Conservation (phyloP, 2,329 filamentous ascomycete genomes). For the Fusarium nematophilum region DNA sequence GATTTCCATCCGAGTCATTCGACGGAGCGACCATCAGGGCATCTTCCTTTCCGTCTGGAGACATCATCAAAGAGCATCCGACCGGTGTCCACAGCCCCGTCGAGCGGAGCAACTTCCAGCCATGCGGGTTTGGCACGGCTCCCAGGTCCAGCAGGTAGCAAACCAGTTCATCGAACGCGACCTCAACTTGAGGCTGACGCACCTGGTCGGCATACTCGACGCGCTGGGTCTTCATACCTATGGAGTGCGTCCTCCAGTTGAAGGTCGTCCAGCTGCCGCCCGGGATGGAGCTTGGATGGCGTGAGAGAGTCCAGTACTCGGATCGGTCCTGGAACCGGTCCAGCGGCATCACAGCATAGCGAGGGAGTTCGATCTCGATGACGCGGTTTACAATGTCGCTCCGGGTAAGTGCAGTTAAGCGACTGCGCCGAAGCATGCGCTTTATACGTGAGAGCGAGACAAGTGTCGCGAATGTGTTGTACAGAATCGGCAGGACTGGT, state of each 20-base stretch:
- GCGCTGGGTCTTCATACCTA: conserved; percentile 71
- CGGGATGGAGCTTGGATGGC: conserved; percentile 63
- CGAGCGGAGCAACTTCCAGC: conserved; percentile 66
- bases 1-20: conserved; percentile 70
- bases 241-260: conserved; percentile 72
- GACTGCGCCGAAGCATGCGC: conserved; percentile 66
- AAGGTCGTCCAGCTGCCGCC: conserved; percentile 74
- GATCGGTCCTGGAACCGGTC: conserved; percentile 64
- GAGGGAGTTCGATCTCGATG: conserved; percentile 73
- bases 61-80: conserved; percentile 66
- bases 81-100: conserved; percentile 71
- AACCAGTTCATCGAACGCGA: conserved; percentile 69
- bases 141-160: conserved; percentile 73
- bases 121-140: conserved; percentile 68
- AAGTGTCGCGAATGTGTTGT: conserved; percentile 71
- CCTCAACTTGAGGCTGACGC: conserved; percentile 63
- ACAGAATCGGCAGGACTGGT: conserved; percentile 70
- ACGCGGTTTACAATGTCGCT: conserved; percentile 73
- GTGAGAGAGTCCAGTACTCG: conserved; percentile 69
- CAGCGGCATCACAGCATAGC: conserved; percentile 71
- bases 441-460: conserved; percentile 70
- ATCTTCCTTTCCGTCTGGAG: conserved; percentile 60
- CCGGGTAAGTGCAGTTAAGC: conserved; percentile 69
- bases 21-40: conserved; percentile 65
- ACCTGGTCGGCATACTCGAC: conserved; percentile 71